phyloP scores from a whole-genome alignment of 2,329 filamentous ascomycete genomes.

The Hansfordia pulvinata region DNA sequence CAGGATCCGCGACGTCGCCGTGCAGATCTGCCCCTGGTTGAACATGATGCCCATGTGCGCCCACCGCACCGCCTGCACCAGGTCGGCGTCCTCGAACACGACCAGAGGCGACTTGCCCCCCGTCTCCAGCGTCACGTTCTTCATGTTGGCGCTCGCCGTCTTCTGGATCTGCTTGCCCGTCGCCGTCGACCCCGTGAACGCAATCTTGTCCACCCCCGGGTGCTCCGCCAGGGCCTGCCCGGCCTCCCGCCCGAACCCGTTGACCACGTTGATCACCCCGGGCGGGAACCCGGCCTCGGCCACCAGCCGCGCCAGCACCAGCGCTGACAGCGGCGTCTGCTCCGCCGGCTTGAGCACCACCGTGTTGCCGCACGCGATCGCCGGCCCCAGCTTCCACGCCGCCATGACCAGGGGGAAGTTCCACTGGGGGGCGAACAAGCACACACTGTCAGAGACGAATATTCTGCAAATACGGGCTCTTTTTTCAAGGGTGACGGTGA shows the following conservation, averaged over 20 bases:
- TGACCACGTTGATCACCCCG: conserved; percentile 64
- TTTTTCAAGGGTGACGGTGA: too few species aligned
- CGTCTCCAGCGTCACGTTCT: conserved; percentile 54
- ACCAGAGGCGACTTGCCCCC: conserved; percentile 54
- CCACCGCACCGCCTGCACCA: conserved; percentile 54
- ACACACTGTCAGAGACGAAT: too few species aligned
- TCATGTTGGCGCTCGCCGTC: conserved; percentile 50
- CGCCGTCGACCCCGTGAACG: conserved; percentile 63
- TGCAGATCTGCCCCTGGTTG: conserved; percentile 53
- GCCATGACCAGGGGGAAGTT: conserved; percentile 43
- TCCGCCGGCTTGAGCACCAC: conserved; percentile 54
- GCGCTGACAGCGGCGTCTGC: conserved; percentile 51
- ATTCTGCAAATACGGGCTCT: too few species aligned
- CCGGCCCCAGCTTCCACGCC: conserved; percentile 66
- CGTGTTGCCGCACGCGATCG: conserved; percentile 49
- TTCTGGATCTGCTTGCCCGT: conserved; percentile 69
- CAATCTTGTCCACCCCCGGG: conserved; percentile 58
- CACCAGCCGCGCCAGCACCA: conserved; percentile 53
- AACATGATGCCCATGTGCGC: conserved; percentile 36
- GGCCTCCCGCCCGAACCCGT: conserved; percentile 55
- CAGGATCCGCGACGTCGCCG: conserved; percentile 48
- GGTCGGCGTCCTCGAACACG: conserved; percentile 51
- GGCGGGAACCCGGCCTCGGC: conserved; percentile 65
- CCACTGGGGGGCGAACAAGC: too few species aligned
- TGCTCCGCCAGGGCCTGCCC: conserved; percentile 58